phyloP scores from a whole-genome alignment of 495 filamentous ascomycete genomes.

The Lasiosphaeria miniovina region DNA sequence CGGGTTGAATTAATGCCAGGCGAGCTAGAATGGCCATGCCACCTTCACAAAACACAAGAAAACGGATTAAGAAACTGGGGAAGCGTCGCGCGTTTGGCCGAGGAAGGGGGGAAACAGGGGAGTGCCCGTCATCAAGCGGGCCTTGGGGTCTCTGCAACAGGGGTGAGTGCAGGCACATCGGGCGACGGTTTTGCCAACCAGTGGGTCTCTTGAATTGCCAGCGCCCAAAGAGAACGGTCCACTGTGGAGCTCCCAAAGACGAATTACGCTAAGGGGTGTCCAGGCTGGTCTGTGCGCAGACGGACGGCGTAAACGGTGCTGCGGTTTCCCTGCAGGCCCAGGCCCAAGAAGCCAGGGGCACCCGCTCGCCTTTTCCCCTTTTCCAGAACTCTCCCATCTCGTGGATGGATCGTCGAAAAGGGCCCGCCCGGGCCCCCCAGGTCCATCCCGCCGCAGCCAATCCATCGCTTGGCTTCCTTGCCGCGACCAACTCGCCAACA shows the following conservation, averaged over 20 bases:
- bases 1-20: not conserved
- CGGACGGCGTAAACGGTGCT: conserved; percentile 19
- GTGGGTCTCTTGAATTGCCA: conserved; percentile 8
- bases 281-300: conserved; percentile 17
- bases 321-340: conserved; percentile 5
- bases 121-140: conserved; percentile 9
- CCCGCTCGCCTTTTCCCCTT: conserved; percentile 14
- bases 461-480: not conserved
- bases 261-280: conserved; percentile 10
- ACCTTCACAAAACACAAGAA: conserved; percentile 2
- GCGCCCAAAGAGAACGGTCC: not conserved
- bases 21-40: not conserved
- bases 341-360: not conserved
- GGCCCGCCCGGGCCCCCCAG: not conserved
- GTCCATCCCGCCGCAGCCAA: not conserved
- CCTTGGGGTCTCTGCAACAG: conserved; percentile 11
- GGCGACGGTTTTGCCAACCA: conserved; percentile 12
- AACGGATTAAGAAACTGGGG: not conserved
- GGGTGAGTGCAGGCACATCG: conserved; percentile 16
- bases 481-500: conserved; percentile 1
- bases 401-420: not conserved
- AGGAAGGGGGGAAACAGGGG: conserved; percentile 21
- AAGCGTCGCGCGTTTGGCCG: conserved; percentile 17
- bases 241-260: conserved; percentile 20
- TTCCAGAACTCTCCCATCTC: conserved; percentile 20